A percentile compares a stretch with the other conserved stretches of the same genome.
phyloP scores from a whole-genome alignment of 441 rosid genomes.

The Brassica balearica region DNA sequence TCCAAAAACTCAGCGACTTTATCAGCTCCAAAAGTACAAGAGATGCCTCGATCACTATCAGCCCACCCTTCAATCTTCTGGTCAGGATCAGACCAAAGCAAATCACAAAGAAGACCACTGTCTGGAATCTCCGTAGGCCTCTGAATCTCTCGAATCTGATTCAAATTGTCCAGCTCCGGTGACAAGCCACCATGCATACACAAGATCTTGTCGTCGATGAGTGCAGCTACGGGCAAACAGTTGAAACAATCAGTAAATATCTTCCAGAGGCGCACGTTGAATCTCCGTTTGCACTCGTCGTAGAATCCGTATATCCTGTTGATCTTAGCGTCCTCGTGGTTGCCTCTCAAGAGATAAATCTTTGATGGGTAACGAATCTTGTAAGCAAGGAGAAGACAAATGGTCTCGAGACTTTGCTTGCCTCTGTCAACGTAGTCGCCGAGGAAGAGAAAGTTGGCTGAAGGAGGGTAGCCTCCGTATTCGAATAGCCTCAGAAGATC shows the following conservation, averaged over 20 bases:
- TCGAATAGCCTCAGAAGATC: constrained; percentile 4
- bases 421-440: constrained; percentile 9
- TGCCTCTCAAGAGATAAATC: not conserved
- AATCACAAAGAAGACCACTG: constrained; percentile 9
- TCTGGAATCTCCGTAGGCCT: constrained; percentile 10
- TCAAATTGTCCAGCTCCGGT: not conserved
- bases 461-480: constrained; percentile 6
- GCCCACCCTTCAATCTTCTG: constrained; percentile 11
- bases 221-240: constrained; percentile 2
- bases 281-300: constrained; percentile 4
- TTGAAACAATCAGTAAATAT: constrained; percentile 3
- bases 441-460: not conserved
- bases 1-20: constrained; percentile 3
- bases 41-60: not conserved
- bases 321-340: constrained; percentile 14
- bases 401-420: constrained; percentile 6
- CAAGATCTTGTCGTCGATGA: constrained; percentile 5
- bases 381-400: not conserved
- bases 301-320: constrained; percentile 2
- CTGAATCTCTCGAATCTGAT: not conserved
- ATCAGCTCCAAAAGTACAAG: constrained; percentile 7
- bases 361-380: constrained; percentile 5
- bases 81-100: constrained; percentile 8
- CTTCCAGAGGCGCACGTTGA: not conserved
- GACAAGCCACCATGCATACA: constrained; percentile 5